Base-by-base conservation (phyloP, 2,329 filamentous ascomycete genomes). In the Aspergillus latus region DNA sequence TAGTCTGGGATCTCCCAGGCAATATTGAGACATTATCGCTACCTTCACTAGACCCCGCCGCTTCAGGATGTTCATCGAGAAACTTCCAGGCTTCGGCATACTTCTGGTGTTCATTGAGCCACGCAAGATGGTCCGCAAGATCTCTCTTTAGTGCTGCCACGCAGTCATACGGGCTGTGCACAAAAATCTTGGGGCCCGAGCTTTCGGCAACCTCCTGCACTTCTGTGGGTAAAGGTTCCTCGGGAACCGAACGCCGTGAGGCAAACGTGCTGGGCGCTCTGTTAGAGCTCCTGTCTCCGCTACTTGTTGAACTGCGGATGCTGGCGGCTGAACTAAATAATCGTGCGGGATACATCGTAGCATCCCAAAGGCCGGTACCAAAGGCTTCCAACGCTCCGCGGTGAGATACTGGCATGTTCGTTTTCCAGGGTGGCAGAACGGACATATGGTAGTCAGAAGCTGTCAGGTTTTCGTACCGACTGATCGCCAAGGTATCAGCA, bases 81-180 rank as follows among this genome's bases (percentile, higher is more conserved):
- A 99, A 81, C 63, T 90, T 86, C 93, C 93, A 99, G 1, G 92
- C 92, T 64, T 90, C 84, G 65, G 90, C 84, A 67, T 93, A 96
- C 59, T 88, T 86, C 51, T 89, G 83, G 59, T 88, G 90, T 57
- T 93, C 89, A 29, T 96, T 71, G 11, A 97, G 79, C 93, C 93
- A 99, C 6, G 82, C 78, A 16, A 97, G 78, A 67, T 96, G 92
- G 73, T 99, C 94, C 3, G 85, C 80, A 13, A 96, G 80, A 67
- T 96, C 92, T 63, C 94, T 83, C 69, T 92, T 92, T 2, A 94
- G 90, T 0, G 91, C 90, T 53, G 97, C 78, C n/a, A 97, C 88
- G 66, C 92, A 97, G 73, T 99, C 94, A 68, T 95, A 99, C 0
- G 94, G 94, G 65, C 92, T 97, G 67, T 96, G 92, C 40, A 99